Conservation (phyloP, 345 rosid genomes). For the Eucalyptus globulus region DNA sequence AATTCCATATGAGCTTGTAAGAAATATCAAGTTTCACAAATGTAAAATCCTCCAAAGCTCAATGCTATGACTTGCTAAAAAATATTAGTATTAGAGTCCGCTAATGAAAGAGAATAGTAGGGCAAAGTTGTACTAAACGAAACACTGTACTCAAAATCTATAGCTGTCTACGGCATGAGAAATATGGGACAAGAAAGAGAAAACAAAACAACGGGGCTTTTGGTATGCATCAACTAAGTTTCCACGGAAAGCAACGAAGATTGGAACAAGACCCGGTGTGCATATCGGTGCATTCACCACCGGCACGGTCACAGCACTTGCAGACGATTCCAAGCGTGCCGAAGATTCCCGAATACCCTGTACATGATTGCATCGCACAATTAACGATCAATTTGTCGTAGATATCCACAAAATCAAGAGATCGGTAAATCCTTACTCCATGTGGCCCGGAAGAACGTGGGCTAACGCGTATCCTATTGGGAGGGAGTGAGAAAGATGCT, state of each 20-base stretch:
- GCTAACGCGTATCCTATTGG: neutral
- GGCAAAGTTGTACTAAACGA: neutral
- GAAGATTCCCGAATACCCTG: conserved; percentile 1
- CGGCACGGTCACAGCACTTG: conserved; percentile 35
- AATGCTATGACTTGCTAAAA: neutral
- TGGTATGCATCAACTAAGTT: neutral
- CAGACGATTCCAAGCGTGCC: conserved; percentile 36
- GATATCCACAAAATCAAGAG: neutral
- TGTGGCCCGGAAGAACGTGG: neutral
- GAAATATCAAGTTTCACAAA: neutral
- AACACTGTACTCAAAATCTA: neutral
- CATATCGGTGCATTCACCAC: conserved; percentile 16
- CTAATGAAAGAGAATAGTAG: neutral
- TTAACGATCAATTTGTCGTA: neutral
- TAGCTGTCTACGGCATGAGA: neutral
- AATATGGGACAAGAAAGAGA: neutral
- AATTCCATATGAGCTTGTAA: neutral
- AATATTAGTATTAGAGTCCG: neutral
- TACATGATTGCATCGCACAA: neutral
- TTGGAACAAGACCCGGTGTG: conserved; percentile 29
- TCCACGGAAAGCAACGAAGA: conserved; percentile 47
- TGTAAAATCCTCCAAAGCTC: neutral
- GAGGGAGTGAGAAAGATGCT: neutral
- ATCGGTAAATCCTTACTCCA: neutral
- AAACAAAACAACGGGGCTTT: neutral